Evolutionary conservation across 2,329 filamentous ascomycete species (phyloP), one percentile per base, ranked within the genome.

Genomic region (Calycina marina): DNA sequence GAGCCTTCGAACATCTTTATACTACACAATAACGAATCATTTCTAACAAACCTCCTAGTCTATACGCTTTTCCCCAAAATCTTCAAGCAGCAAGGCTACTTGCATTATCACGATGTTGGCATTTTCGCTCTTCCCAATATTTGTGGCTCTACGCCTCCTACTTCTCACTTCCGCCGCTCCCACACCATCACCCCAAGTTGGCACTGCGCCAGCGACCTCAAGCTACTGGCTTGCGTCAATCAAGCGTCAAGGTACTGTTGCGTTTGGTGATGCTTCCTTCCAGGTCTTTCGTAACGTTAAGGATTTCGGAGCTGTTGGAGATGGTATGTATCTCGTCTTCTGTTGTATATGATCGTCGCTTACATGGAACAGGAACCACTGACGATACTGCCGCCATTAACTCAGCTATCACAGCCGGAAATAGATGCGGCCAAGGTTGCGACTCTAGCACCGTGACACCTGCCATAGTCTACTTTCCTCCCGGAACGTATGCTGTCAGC

Each of bases 301-400:
- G 56, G 77, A 83, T 47, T 86, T 70, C 48, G 80, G 80, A 28
- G 80, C 80, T 29, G 69, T 61, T 41, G 79, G 78, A 57, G 71
- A 71, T 52, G 69, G 65, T 34, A 36, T 59, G 2, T 77, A 74
- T 14, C 4, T 13, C 84, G 9, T 17, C 13, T 10, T 32, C 12
- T 18, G 3, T 14, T 14, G 18, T n/a, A 18, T 11, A 8, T 10
- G 9, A 6, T 24, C 8, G n/a, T 11, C 31, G 25, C 20, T 39
- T 18, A 35, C 26, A 93, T 51, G 84, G 92, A 28, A 6, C 24
- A 45, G 75, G 75, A 10, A 56, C 60, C 1, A 79, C 77, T 15
- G 88, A 96, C 53, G 86, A 94, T 51, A 93, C 86, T 0, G 46
- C 58, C 1, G 83, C 86, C 35, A 93, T 96, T 67, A 94, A 93